Conservation (phyloP, 495 filamentous ascomycete genomes). For the Aspergillus heteromorphus region DNA sequence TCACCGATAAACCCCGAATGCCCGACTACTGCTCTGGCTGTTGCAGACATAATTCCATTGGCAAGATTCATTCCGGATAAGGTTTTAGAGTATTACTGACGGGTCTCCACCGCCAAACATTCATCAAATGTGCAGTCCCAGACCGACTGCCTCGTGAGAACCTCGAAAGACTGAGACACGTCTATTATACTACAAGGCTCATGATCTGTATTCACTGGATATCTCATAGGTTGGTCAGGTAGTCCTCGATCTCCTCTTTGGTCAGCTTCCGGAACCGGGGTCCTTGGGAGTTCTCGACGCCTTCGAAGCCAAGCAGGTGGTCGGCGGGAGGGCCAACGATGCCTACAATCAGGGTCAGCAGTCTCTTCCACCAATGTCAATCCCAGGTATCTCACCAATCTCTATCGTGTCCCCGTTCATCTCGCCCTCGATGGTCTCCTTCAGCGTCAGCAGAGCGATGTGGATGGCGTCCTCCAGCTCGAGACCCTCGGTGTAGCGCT, state of each 20-base stretch:
- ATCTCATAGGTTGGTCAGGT: slow-evolving; percentile 84
- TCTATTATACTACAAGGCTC: slow-evolving; percentile 26
- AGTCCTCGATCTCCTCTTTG: slow-evolving; percentile 98
- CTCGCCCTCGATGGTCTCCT: slow-evolving; percentile 98
- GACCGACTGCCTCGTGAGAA: slow-evolving; percentile 13
- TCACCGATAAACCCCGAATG: neutral
- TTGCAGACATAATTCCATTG: neutral
- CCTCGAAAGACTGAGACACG: slow-evolving; percentile 19
- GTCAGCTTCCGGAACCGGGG: slow-evolving; percentile 94
- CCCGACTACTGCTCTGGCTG: neutral
- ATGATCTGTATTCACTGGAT: slow-evolving; percentile 3
- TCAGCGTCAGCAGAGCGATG: slow-evolving; percentile 94
- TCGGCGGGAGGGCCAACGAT: slow-evolving; percentile 94
- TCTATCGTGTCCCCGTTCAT: slow-evolving; percentile 99
- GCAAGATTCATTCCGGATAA: neutral
- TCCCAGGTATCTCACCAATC: slow-evolving; percentile 61
- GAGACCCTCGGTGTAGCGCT: slow-evolving; percentile 93
- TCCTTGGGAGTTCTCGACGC: slow-evolving; percentile 81
- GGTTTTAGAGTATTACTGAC: neutral
- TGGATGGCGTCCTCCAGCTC: slow-evolving; percentile 98
- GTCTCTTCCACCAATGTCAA: neutral
- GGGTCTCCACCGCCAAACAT: neutral
- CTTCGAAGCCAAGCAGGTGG: slow-evolving; percentile 86
- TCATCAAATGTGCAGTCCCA: neutral
- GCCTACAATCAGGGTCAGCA: slow-evolving; percentile 46